Evolutionary conservation across 2,329 filamentous ascomycete genomes (phyloP), one percentile per base, ranked within the genome.

Genomic region (Calonectria pseudoturangicola): DNA sequence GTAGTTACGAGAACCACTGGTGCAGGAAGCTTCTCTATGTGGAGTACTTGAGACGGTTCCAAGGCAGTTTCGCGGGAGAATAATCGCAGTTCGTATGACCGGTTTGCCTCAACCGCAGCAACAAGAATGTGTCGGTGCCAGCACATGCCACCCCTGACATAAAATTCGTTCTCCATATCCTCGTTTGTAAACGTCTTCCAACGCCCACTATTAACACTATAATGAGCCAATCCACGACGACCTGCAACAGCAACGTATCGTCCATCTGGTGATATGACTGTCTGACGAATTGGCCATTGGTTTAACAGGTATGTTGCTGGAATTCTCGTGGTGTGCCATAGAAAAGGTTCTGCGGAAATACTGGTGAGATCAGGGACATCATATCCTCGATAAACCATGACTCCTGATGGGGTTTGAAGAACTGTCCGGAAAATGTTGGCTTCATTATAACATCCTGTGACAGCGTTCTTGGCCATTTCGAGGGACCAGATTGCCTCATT

Each of bases 111-210:
- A n/a, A 98, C 93, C 4, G 96, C 95, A 47, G 95, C 96, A 69
- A 98, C 94, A 21, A 99, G 88, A 39, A 98, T 94, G 84, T 99
- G 96, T 77, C 98, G 95, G 82, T 98, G 96, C 97, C 97, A 99
- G 82, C 96, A 98, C 96, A 99, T 98, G 8, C 97, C 97, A 62
- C 97, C 97, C 74, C 96, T 90, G 16, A 99, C 95, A 28, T 95
- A 92, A 81, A 99, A 99, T 74, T 96, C 95, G 79, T 96, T 95
- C 83, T 98, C 97, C 80, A 93, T 90, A 36, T 90, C 91, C 30
- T 92, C 90, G 79, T 96, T 95, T 62, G 93, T 90, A 82, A 99
- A 99, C 0, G 94, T 97, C 82, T 98, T 98, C 97, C 97, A 99
- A 71, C 97, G 91, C 33, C 96, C 95, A 81, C 96, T 98, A 77